A percentile compares a stretch with the other conserved stretches of the same genome.
phyloP scores from a whole-genome alignment of 305 asterid genomes.

The Monarda citriodora region DNA sequence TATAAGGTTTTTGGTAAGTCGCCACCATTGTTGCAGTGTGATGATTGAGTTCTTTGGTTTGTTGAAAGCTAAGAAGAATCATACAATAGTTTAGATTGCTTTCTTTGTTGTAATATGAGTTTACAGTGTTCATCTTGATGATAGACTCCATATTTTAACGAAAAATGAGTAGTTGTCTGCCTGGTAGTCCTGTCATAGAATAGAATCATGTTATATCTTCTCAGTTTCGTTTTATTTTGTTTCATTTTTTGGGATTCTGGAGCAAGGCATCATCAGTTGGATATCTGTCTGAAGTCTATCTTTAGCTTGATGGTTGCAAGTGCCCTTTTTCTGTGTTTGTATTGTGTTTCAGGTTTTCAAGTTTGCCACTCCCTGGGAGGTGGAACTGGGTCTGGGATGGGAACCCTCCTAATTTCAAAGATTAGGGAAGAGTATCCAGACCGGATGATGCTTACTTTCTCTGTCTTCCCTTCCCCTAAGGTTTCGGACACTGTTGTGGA shows the following conservation, averaged over 20 bases:
- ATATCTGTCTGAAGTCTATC: not conserved
- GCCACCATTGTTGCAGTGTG: not conserved
- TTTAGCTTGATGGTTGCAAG: not conserved
- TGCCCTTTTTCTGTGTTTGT: not conserved
- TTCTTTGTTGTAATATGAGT: not conserved
- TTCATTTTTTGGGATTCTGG: not conserved
- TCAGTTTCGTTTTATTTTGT: not conserved
- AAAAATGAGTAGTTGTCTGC: not conserved
- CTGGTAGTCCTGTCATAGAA: not conserved
- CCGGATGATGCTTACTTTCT: constrained; percentile 51
- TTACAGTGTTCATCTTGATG: not conserved
- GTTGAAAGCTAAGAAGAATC: not conserved
- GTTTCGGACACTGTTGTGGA: constrained; percentile 52
- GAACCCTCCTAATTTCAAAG: constrained; percentile 48
- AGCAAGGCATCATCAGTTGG: not conserved
- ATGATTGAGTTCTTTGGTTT: not conserved
- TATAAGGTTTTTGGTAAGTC: not conserved
- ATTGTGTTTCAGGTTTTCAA: constrained; percentile 32
- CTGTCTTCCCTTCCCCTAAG: constrained; percentile 49
- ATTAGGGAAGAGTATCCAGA: constrained; percentile 56
- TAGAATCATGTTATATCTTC: not conserved
- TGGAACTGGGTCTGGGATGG: constrained; percentile 54
- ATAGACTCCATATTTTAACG: not conserved
- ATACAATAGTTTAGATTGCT: not conserved
- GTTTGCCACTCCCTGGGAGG: constrained; percentile 53